Base-by-base conservation (phyloP, 2,329 filamentous ascomycete genomes). In the Cytospora piceicola region DNA sequence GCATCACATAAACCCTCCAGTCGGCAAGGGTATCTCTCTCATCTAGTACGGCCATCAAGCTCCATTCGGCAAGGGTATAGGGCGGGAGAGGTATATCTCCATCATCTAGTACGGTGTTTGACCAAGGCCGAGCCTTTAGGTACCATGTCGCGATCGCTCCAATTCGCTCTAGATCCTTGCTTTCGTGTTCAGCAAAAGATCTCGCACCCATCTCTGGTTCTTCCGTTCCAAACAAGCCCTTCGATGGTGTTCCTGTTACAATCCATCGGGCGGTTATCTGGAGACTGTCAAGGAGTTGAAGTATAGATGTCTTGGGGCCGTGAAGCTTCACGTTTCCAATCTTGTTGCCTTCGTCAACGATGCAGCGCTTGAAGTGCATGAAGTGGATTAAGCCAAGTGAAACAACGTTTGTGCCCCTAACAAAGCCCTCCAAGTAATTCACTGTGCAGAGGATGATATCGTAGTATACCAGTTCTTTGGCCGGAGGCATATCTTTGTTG, bases 341-440 rank as follows among this genome's bases (percentile, higher is more conserved):
- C 66, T 86, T 90, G 74, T 97, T 93, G 0, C 94, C 94, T 81
- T 97, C 94, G 69, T 98, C 94, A 22, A 96, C 90, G 55, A 98
- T 94, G 56, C 96, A 89, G 1, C 94, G 85, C 71, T 97, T 89
- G 84, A 94, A 97, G 71, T 92, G 93, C 4, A 97, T 77, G 9
- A n/a, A n/a, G n/a, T n/a, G n/a, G n/a, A n/a, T n/a, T n/a, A n/a
- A n/a, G n/a, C n/a, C n/a, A n/a, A n/a, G n/a, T n/a, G n/a, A n/a
- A n/a, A n/a, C n/a, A n/a, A n/a, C n/a, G n/a, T n/a, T n/a, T n/a
- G n/a, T n/a, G n/a, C n/a, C n/a, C n/a, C n/a, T n/a, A n/a, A n/a
- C n/a, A n/a, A n/a, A n/a, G 66, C 80, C 81, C 69, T 95, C 91
- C 69, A 97, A 93, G 0, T 89, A 84, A 24, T 82, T 81, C 49